These are phyloP conservation scores for Hyphodiscus sp. DNA, from an alignment of 2,329 filamentous ascomycete species.

Conservation along the genomic window DNA sequence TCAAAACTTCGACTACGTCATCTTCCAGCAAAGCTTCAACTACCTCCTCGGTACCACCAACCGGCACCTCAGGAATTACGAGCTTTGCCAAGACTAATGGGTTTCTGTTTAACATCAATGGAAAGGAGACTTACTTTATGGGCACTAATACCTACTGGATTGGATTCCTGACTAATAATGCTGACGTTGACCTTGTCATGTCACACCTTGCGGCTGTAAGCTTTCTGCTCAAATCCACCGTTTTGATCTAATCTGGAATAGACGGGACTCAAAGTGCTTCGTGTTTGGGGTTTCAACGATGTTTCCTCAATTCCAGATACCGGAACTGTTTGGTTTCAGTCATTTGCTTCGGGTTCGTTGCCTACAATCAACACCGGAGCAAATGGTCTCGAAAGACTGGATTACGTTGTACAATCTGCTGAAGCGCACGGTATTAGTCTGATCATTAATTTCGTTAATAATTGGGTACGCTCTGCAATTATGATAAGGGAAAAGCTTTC, in stretches of 20 bases:
- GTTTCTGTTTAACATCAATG: slow-evolving; percentile 36
- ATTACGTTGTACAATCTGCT: slow-evolving; percentile 55
- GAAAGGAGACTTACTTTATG: slow-evolving; percentile 42
- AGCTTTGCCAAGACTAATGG: slow-evolving; percentile 24
- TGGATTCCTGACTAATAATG: slow-evolving; percentile 44
- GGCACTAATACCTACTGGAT: slow-evolving; percentile 53
- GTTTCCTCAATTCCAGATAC: slow-evolving; percentile 36
- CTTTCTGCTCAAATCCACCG: neutral
- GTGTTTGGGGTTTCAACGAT: slow-evolving; percentile 60
- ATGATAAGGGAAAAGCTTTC: neutral
- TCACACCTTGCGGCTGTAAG: slow-evolving; percentile 36
- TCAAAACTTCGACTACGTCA: neutral
- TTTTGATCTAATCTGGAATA: neutral
- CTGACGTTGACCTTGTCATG: slow-evolving; percentile 47
- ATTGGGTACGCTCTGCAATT: slow-evolving; percentile 41
- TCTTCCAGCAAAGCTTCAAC: slow-evolving; percentile 1
- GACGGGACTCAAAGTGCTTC: slow-evolving; percentile 52
- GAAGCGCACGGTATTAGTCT: slow-evolving; percentile 55
- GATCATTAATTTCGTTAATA: slow-evolving; percentile 61
- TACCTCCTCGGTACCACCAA: slow-evolving; percentile 4
- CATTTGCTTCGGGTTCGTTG: slow-evolving; percentile 35
- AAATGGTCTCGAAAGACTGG: slow-evolving; percentile 57
- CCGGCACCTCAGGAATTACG: slow-evolving; percentile 8
- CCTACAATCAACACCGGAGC: slow-evolving; percentile 58
- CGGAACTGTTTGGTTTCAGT: slow-evolving; percentile 38